Evolutionary conservation across 1,284 basidiomycete species (phyloP).

Genomic region (Sparassis latifolia): DNA sequence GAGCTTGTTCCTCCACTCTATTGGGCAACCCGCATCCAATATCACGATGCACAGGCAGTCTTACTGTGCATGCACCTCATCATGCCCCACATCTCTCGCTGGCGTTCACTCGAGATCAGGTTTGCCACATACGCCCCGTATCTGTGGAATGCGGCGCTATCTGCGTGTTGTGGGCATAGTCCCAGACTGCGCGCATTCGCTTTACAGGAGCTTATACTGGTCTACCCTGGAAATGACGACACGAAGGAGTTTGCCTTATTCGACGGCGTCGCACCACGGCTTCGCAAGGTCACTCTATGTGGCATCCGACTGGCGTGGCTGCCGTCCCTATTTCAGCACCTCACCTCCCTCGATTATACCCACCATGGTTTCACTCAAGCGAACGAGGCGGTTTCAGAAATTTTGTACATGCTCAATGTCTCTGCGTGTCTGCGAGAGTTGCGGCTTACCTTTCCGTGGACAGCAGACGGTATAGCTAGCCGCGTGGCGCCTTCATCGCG

Average conservation of each 20-base stretch:
- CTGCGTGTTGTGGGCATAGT: conserved; percentile 37
- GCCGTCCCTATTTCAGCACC: conserved; percentile 50
- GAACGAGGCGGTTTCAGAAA: conserved; percentile 22
- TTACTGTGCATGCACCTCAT: conserved; percentile 56
- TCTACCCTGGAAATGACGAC: conserved; percentile 61
- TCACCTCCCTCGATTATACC: conserved; percentile 52
- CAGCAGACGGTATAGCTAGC: conserved; percentile 11
- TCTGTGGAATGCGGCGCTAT: conserved; percentile 58
- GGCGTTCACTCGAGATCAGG: conserved; percentile 54
- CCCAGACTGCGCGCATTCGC: conserved; percentile 32
- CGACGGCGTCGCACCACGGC: conserved; percentile 49
- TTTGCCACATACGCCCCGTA: conserved; percentile 52
- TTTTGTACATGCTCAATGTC: conserved; percentile 28
- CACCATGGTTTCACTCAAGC: conserved; percentile 31
- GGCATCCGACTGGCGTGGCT: conserved; percentile 58
- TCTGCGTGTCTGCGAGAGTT: conserved; percentile 18
- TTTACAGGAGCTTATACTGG: conserved; percentile 49
- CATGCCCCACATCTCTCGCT: conserved; percentile 41
- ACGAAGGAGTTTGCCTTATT: conserved; percentile 59
- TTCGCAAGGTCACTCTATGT: conserved; percentile 48
- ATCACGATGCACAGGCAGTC: conserved; percentile 40
- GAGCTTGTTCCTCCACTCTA: conserved; percentile 26
- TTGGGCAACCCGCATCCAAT: conserved; percentile 20
- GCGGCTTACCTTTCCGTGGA: conserved; percentile 20
- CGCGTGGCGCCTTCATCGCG: conserved; percentile 13